Evolutionary conservation across 768 basidiomycete genomes (phyloP), one percentile per base, ranked within the genome.

Genomic region (Boletus reticuloceps): DNA sequence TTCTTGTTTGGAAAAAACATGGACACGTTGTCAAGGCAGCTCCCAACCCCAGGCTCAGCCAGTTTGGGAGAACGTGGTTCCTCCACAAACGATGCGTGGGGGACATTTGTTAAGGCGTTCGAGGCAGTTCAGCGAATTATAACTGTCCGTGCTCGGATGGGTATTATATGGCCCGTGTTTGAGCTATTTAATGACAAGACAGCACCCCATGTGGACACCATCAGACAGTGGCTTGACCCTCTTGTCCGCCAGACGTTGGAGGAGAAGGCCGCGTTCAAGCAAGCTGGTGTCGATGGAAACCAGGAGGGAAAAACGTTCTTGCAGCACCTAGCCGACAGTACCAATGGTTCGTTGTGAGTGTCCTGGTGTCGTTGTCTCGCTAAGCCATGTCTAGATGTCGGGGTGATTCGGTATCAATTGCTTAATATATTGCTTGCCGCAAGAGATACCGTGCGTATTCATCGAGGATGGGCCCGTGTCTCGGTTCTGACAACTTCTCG

Each of bases 361-460:
- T 47, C 9, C 27, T 38, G 31, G 19, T 13, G 41, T 19, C 22
- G 12, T 29, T 19, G 44, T 41, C 13, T 53, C 29, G 25, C 66
- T 63, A 31, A 60, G 12, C 32, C 20, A 48, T 49, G 49, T 54
- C 54, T 61, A 91, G 89, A 91, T 64, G 72, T 72, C 12, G 74
- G 80, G 9, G 67, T 84, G 41, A 88, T 94, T 51, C 82, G 87
- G 20, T 88, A 92, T 70, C 87, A 93, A 58, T 69, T 92, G 13
- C 76, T 92, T 46, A 92, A 83, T 64, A 83, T 91, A 68, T 73
- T 94, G 3, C 74, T 92, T 12, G 91, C 91, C 6, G 80, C 88
- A 22, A 73, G 91, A 51, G 91, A 94, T 71, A 91, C 91, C 36
- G 88, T 87, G 41, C 45, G 81, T 74, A 19, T 43, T 39, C 51